These are phyloP conservation scores for Mrakia frigida DNA, from an alignment of 768 basidiomycete genomes.

Conservation along the genomic window DNA sequence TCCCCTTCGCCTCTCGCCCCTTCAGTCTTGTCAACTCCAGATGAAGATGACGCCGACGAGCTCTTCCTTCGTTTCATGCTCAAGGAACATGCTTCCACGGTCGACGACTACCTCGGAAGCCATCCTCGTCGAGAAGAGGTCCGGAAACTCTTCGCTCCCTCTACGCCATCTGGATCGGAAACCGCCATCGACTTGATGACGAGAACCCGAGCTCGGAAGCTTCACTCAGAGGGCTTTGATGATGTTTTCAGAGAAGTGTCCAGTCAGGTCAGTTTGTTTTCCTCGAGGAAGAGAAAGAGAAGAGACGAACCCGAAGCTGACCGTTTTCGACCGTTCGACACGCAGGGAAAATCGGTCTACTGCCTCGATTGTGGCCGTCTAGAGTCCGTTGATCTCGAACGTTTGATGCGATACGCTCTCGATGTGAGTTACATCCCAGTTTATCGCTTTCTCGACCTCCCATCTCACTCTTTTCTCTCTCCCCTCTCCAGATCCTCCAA, in stretches of 20 bases:
- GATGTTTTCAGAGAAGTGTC: background rate
- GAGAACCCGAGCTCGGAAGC: background rate
- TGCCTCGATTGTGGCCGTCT: slow-evolving; percentile 7
- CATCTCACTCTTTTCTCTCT: background rate
- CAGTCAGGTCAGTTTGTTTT: background rate
- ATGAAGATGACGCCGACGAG: slow-evolving; percentile 21
- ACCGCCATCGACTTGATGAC: slow-evolving; percentile 3
- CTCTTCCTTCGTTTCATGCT: slow-evolving; percentile 17
- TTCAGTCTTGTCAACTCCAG: background rate
- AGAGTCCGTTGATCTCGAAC: slow-evolving; percentile 6
- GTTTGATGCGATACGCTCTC: slow-evolving; percentile 1
- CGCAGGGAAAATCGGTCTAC: slow-evolving; percentile 19
- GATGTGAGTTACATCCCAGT: background rate
- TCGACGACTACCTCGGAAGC: background rate
- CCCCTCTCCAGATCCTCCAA: background rate
- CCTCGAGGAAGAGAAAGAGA: background rate
- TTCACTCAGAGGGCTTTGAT: background rate
- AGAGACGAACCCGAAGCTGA: background rate
- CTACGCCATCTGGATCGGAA: background rate
- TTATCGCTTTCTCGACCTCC: background rate
- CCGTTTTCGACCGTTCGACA: background rate
- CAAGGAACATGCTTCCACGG: background rate
- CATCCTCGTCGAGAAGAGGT: background rate
- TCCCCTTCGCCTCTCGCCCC: background rate
- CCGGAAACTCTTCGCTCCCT: background rate